A percentile compares a stretch with the other conserved stretches of the same genome.
These are phyloP conservation scores for Hericium rajendrae DNA, from an alignment of 768 basidiomycete species.

Conservation along the genomic window DNA sequence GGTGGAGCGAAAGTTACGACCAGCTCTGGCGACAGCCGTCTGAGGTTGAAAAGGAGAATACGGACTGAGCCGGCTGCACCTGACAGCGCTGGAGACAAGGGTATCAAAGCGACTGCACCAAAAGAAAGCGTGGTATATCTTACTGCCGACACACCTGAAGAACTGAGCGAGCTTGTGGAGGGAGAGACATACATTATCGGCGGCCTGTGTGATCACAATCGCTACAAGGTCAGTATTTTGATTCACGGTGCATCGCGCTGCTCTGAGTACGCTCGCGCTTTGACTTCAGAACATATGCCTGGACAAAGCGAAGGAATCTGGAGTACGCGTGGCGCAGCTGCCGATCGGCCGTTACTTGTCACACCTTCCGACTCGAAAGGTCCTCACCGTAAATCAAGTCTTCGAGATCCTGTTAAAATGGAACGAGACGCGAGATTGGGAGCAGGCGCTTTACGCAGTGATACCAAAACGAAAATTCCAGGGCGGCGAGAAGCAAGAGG, in stretches of 20 bases:
- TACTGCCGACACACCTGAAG: constrained; percentile 87
- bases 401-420: constrained; percentile 89
- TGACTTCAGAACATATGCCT: constrained; percentile 70
- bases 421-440: constrained; percentile 83
- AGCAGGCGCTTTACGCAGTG: constrained; percentile 75
- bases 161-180: constrained; percentile 72
- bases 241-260: neutral
- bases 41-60: neutral
- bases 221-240: constrained; percentile 62
- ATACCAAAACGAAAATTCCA: constrained; percentile 88
- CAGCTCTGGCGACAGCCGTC: constrained; percentile 43
- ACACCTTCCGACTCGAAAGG: constrained; percentile 81
- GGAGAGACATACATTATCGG: constrained; percentile 92
- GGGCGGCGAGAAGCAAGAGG: constrained; percentile 27
- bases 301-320: constrained; percentile 68
- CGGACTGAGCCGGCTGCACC: neutral
- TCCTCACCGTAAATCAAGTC: constrained; percentile 92
- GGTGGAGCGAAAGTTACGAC: constrained; percentile 74
- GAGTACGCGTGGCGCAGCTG: constrained; percentile 77
- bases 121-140: constrained; percentile 69
- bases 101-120: constrained; percentile 3
- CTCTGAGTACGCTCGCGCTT: neutral
- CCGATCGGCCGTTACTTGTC: constrained; percentile 91
- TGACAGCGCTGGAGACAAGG: neutral
- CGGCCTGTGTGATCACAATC: constrained; percentile 91